phyloP scores from a whole-genome alignment of 345 rosid genomes.

The Lagerstroemia speciosa region DNA sequence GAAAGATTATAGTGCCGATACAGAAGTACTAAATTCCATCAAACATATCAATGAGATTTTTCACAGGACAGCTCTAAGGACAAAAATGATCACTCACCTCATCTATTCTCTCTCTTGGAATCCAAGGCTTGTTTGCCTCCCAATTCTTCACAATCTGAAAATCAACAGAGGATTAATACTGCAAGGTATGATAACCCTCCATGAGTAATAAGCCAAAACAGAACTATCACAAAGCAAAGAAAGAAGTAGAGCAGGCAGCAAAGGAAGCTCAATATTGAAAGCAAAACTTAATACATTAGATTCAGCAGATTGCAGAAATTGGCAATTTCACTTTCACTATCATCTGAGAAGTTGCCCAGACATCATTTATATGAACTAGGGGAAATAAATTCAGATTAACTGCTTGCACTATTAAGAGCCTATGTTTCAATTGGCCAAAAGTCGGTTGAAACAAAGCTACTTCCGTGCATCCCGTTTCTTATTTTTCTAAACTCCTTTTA shows the following conservation, averaged over 20 bases:
- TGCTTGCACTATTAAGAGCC: neutral
- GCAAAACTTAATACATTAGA: neutral
- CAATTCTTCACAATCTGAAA: slow-evolving; percentile 56
- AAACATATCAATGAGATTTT: slow-evolving; percentile 1
- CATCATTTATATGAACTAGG: neutral
- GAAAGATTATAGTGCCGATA: neutral
- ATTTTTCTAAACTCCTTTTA: neutral
- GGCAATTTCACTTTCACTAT: neutral
- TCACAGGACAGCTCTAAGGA: neutral
- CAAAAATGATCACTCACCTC: slow-evolving; percentile 42
- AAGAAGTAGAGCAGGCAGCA: neutral
- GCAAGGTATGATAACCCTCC: neutral
- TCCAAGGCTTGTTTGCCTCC: slow-evolving; percentile 81
- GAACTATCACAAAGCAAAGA: neutral
- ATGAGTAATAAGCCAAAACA: neutral
- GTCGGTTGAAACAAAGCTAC: neutral
- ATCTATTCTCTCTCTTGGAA: slow-evolving; percentile 61
- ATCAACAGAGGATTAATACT: slow-evolving; percentile 9
- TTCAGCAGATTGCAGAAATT: no score
- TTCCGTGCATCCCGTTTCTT: neutral
- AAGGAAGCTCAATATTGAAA: neutral
- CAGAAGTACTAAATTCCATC: neutral
- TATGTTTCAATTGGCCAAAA: neutral
- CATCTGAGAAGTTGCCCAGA: neutral
- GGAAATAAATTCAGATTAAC: neutral